A percentile compares a stretch with the other conserved stretches of the same genome.
These are phyloP conservation scores for Lepraria neglecta DNA, from an alignment of 495 filamentous ascomycete species.

Conservation along the genomic window DNA sequence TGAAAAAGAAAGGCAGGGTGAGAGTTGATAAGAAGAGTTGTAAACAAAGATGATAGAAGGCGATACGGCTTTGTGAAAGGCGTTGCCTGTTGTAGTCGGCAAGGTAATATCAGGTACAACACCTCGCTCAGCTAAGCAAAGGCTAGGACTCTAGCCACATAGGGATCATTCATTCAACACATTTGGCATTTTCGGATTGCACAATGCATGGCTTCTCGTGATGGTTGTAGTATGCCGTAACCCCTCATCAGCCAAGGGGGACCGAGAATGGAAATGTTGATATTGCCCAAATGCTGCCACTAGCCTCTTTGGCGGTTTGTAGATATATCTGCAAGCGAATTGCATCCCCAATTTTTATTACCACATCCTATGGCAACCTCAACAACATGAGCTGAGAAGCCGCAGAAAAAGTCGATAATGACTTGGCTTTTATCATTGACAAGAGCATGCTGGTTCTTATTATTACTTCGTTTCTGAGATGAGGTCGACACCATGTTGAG, in stretches of 20 bases:
- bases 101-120: slow-evolving; percentile 1
- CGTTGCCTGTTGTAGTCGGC: neutral
- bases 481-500: neutral
- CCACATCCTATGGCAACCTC: neutral
- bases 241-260: too few species aligned
- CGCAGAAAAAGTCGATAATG: neutral
- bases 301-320: neutral
- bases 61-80: too few species aligned
- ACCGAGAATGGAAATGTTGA: neutral
- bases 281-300: neutral
- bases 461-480: too few species aligned
- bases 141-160: neutral
- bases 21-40: too few species aligned
- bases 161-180: neutral
- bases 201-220: too few species aligned
- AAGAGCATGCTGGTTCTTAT: neutral
- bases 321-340: neutral
- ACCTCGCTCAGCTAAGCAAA: neutral
- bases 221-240: too few species aligned
- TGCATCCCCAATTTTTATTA: neutral
- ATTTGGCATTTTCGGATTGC: neutral
- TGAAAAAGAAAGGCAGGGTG: too few species aligned
- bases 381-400: neutral
- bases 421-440: too few species aligned
- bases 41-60: too few species aligned